These are phyloP conservation scores for Penicillium egyptiacum DNA, from an alignment of 495 filamentous ascomycete species.

Conservation along the genomic window DNA sequence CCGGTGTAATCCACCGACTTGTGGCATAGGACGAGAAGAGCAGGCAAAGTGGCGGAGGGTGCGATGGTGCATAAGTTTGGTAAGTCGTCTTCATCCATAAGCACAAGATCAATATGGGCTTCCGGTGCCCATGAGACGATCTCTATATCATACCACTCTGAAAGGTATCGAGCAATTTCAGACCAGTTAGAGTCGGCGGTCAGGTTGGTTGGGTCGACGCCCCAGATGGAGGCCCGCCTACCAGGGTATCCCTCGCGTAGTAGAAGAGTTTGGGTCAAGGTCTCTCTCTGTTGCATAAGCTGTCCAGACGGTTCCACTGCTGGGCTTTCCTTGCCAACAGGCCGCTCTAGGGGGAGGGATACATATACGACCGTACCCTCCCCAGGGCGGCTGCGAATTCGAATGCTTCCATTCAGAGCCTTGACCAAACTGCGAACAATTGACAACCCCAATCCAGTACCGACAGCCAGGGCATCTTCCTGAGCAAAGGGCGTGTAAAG, in stretches of 20 bases:
- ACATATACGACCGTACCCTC: slow-evolving; percentile 55
- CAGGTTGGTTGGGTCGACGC: slow-evolving; percentile 21
- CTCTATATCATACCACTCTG: slow-evolving; percentile 48
- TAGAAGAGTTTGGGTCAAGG: slow-evolving; percentile 24
- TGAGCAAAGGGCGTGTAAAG: slow-evolving; percentile 76
- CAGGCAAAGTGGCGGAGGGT: slow-evolving; percentile 24
- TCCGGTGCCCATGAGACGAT: slow-evolving; percentile 38
- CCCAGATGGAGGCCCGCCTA: slow-evolving; percentile 31
- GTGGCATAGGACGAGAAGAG: slow-evolving; percentile 41
- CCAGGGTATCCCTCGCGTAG: slow-evolving; percentile 32
- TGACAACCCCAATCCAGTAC: slow-evolving; percentile 53
- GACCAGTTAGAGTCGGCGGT: slow-evolving; percentile 20
- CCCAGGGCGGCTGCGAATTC: slow-evolving; percentile 49
- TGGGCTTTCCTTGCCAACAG: slow-evolving; percentile 33
- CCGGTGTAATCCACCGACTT: slow-evolving; percentile 34
- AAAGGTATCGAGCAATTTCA: slow-evolving; percentile 35
- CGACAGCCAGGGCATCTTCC: slow-evolving; percentile 61
- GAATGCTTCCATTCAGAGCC: slow-evolving; percentile 53
- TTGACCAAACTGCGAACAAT: slow-evolving; percentile 57
- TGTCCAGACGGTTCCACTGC: slow-evolving; percentile 18
- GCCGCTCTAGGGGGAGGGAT: slow-evolving; percentile 43
- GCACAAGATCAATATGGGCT: slow-evolving; percentile 37
- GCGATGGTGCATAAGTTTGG: slow-evolving; percentile 19
- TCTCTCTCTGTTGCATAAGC: slow-evolving; percentile 24
- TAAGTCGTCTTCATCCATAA: slow-evolving; percentile 43